phyloP scores from a whole-genome alignment of 2,329 filamentous ascomycete genomes.

The Claviceps sorghi region DNA sequence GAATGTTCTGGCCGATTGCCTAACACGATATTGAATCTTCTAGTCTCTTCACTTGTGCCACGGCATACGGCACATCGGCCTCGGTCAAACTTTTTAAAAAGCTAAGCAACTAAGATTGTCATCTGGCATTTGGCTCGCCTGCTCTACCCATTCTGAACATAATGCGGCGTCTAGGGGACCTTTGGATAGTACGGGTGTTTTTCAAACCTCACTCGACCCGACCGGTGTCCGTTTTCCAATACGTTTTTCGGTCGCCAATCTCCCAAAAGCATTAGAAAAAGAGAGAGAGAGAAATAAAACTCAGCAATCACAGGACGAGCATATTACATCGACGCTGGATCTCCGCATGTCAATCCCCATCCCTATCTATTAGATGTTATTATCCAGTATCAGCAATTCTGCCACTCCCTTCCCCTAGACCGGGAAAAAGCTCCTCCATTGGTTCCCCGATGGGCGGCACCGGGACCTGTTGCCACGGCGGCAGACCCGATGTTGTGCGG shows the following conservation, averaged over 20 bases:
- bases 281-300: not conserved
- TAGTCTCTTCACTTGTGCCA: not conserved
- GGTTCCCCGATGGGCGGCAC: slow-evolving; percentile 1
- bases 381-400: not conserved
- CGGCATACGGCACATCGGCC: not conserved
- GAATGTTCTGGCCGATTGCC: slow-evolving; percentile 8
- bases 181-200: not conserved
- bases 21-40: not conserved
- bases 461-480: not conserved
- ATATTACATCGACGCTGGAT: not conserved
- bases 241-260: not conserved
- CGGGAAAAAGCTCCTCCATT: slow-evolving; percentile 3
- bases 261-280: not conserved
- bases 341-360: not conserved
- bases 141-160: not conserved
- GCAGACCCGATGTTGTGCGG: not conserved
- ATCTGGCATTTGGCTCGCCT: not conserved
- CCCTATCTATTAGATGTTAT: not conserved
- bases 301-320: not conserved
- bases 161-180: not conserved
- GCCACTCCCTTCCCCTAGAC: not conserved
- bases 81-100: not conserved
- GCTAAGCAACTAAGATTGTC: not conserved
- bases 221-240: not conserved
- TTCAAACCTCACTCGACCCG: not conserved